Percentiles rank a stretch among this genome's conserved stretches.
These are phyloP conservation scores for Penicillium silybi DNA, from an alignment of 495 filamentous ascomycete genomes.

Conservation along the genomic window DNA sequence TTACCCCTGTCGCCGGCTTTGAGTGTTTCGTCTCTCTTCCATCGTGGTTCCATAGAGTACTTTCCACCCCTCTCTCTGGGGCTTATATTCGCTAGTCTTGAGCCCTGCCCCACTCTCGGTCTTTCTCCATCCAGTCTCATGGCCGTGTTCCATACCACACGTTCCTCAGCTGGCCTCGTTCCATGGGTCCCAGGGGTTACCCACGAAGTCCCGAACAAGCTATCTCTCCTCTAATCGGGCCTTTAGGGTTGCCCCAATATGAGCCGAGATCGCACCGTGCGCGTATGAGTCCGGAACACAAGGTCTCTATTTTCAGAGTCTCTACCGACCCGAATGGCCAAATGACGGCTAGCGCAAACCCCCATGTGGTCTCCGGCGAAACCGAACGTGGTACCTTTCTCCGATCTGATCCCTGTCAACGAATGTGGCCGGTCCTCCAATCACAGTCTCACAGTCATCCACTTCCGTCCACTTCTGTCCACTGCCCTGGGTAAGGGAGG, in stretches of 20 bases:
- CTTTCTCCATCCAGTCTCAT: neutral
- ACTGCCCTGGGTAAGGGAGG: too few species aligned
- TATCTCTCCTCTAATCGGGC: neutral
- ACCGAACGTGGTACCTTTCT: slow-evolving; percentile 1
- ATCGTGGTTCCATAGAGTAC: slow-evolving; percentile 13
- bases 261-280: neutral
- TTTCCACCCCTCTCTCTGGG: neutral
- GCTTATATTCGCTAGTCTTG: neutral
- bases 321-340: neutral
- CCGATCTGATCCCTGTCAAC: neutral
- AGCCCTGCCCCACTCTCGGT: neutral
- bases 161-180: slow-evolving; percentile 1
- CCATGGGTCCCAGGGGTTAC: slow-evolving; percentile 1
- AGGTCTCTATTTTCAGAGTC: neutral
- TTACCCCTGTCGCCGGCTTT: neutral
- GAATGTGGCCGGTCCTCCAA: neutral
- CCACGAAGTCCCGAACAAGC: neutral
- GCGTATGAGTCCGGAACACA: neutral
- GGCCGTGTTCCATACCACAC: neutral
- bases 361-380: neutral
- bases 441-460: neutral
- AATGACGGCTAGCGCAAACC: neutral
- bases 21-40: slow-evolving; percentile 6
- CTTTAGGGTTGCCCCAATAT: neutral
- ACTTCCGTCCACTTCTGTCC: too few species aligned